phyloP scores from a whole-genome alignment of 257 asterid species.

The Ilex asprella region DNA sequence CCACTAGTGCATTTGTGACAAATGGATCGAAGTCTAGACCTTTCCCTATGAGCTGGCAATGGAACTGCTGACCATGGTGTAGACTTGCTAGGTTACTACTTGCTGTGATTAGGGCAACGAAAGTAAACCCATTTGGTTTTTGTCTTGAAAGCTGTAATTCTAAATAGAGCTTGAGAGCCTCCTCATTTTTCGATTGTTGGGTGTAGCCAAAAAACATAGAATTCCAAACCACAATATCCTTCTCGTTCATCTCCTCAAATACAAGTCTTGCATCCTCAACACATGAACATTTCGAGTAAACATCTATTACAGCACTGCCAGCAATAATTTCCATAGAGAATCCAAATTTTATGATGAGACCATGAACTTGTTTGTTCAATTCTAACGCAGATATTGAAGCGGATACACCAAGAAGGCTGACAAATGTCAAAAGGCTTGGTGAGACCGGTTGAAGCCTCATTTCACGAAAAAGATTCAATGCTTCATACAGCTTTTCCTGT shows the following conservation, averaged over 20 bases:
- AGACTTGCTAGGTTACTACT: conserved; percentile 30
- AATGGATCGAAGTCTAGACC: conserved; percentile 31
- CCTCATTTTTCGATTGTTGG: conserved; percentile 26
- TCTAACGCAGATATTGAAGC: conserved; percentile 19
- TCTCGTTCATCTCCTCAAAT: conserved; percentile 31
- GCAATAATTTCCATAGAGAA: conserved; percentile 24
- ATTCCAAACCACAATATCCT: conserved; percentile 46
- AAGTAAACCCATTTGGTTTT: conserved; percentile 27
- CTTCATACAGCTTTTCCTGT: conserved; percentile 23
- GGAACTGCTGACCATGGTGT: conserved; percentile 33
- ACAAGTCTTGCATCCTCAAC: conserved; percentile 26
- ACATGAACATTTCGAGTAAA: conserved; percentile 27
- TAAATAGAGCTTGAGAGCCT: conserved; percentile 29
- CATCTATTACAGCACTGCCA: conserved; percentile 37
- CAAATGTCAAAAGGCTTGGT: conserved; percentile 30
- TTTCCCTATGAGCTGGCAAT: conserved; percentile 25
- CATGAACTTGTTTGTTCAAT: conserved; percentile 32
- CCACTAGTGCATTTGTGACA: conserved; percentile 32
- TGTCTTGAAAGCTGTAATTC: conserved; percentile 15
- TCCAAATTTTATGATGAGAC: conserved; percentile 30
- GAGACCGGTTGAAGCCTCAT: conserved; percentile 27
- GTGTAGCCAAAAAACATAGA: conserved; percentile 35
- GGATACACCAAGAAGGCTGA: conserved; percentile 39
- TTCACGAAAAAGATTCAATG: conserved; percentile 25
- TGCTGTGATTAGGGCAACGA: conserved; percentile 29